phyloP scores from a whole-genome alignment of 352 stramenopile species.

The Phytophthora kernoviae region DNA sequence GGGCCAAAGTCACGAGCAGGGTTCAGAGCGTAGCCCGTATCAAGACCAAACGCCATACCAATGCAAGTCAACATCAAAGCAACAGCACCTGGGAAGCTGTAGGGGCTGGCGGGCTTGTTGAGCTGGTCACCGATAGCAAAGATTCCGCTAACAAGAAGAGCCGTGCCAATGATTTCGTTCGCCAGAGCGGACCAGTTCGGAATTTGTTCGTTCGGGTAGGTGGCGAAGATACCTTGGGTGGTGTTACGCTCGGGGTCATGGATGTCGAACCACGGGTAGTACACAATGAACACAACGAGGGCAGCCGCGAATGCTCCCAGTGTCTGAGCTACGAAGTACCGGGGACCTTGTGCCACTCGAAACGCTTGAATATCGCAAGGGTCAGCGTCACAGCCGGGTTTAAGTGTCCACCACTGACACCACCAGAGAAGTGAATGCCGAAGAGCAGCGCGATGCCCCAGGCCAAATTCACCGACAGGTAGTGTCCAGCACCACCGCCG shows the following conservation, averaged over 20 bases:
- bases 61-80: slow-evolving; percentile 37
- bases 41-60: slow-evolving; percentile 40
- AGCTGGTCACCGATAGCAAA: slow-evolving; percentile 46
- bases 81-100: slow-evolving; percentile 37
- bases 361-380: slow-evolving; percentile 42
- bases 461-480: slow-evolving; percentile 49
- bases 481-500: slow-evolving; percentile 46
- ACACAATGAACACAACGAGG: slow-evolving; percentile 52
- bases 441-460: slow-evolving; percentile 71
- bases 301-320: slow-evolving; percentile 50
- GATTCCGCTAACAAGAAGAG: slow-evolving; percentile 45
- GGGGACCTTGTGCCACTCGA: slow-evolving; percentile 57
- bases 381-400: slow-evolving; percentile 63
- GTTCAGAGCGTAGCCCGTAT: slow-evolving; percentile 48
- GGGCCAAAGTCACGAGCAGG: slow-evolving; percentile 50
- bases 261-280: slow-evolving; percentile 55
- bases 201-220: slow-evolving; percentile 47
- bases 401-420: slow-evolving; percentile 63
- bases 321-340: slow-evolving; percentile 53
- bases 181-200: slow-evolving; percentile 45
- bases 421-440: slow-evolving; percentile 55
- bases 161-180: slow-evolving; percentile 49
- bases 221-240: slow-evolving; percentile 52
- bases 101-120: slow-evolving; percentile 43
- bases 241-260: slow-evolving; percentile 40